phyloP scores from a whole-genome alignment of 257 asterid genomes.

The Rauvolfia tetraphylla region DNA sequence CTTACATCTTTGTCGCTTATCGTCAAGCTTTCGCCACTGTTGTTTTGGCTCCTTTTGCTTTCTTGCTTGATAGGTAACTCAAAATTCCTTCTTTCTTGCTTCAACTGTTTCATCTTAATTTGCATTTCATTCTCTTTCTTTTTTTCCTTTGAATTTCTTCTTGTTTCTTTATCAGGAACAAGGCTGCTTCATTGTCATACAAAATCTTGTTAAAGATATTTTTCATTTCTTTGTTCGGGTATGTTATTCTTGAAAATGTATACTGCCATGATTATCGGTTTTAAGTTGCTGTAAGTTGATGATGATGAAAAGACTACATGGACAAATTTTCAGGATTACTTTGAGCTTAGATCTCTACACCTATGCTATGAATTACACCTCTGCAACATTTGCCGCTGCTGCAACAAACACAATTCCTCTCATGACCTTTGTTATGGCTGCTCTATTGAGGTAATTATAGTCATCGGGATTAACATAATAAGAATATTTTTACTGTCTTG shows the following conservation, averaged over 20 bases:
- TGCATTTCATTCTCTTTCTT: background rate
- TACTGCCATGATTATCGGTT: background rate
- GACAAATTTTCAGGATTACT: slow-evolving; percentile 32
- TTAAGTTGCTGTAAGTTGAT: background rate
- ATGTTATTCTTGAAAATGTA: background rate
- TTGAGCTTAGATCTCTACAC: slow-evolving; percentile 38
- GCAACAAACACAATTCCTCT: slow-evolving; percentile 40
- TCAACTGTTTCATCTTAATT: background rate
- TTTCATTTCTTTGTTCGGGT: slow-evolving; percentile 49
- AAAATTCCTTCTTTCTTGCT: background rate
- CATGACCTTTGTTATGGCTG: slow-evolving; percentile 45
- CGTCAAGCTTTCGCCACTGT: slow-evolving; percentile 27
- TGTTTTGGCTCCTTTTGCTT: slow-evolving; percentile 50
- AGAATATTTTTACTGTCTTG: background rate
- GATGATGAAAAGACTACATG: background rate
- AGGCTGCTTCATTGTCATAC: slow-evolving; percentile 30
- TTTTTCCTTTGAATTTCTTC: too few species aligned
- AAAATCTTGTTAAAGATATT: slow-evolving; percentile 36
- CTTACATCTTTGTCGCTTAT: slow-evolving; percentile 3
- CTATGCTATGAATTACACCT: slow-evolving; percentile 33
- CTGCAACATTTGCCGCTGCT: slow-evolving; percentile 59
- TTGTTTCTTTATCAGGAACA: slow-evolving; percentile 28
- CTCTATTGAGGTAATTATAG: slow-evolving; percentile 35
- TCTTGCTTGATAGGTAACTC: slow-evolving; percentile 25
- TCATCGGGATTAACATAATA: too few species aligned